Percentiles rank a stretch among this genome's conserved stretches.
Evolutionary conservation across 139 green algal species (phyloP).

Genomic region (Coccomyxa sp.): DNA sequence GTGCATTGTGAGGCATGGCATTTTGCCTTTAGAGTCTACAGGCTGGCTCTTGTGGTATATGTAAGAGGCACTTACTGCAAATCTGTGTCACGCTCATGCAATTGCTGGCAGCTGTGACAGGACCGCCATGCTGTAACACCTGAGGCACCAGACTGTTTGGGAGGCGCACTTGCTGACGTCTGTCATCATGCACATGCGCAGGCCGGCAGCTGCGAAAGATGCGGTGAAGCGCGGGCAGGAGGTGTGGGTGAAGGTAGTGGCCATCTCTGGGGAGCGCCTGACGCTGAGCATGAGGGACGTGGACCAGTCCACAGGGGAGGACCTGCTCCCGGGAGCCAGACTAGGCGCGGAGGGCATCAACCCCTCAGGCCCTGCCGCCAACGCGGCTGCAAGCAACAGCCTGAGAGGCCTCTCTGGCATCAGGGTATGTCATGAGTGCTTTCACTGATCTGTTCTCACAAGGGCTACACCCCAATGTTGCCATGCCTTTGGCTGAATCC

Average conservation of each 20-base stretch:
- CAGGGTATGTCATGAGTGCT: conserved; percentile 36
- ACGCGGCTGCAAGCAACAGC: conserved; percentile 9
- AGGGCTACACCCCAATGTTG: no score
- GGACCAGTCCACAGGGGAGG: conserved; percentile 84
- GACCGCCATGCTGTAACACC: not conserved
- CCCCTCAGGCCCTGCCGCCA: not conserved
- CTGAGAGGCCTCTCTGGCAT: conserved; percentile 85
- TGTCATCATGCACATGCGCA: no score
- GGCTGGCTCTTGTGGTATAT: no score
- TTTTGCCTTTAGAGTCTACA: no score
- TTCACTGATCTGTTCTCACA: no score
- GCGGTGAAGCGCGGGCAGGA: conserved; percentile 55
- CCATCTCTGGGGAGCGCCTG: conserved; percentile 18
- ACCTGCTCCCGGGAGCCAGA: conserved; percentile 61
- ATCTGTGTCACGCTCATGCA: not conserved
- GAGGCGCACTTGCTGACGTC: not conserved
- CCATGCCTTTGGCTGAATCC: no score
- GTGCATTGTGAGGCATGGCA: no score
- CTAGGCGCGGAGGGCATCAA: conserved; percentile 3
- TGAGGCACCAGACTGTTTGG: not conserved
- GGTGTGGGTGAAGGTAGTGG: conserved; percentile 87
- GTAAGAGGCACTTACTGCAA: no score
- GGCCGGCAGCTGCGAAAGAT: conserved; percentile 66
- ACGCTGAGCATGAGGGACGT: conserved; percentile 91
- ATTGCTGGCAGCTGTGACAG: not conserved